Evolutionary conservation across 768 basidiomycete genomes (phyloP), one percentile per base, ranked within the genome.

Genomic region (Gautieria morchelliformis): DNA sequence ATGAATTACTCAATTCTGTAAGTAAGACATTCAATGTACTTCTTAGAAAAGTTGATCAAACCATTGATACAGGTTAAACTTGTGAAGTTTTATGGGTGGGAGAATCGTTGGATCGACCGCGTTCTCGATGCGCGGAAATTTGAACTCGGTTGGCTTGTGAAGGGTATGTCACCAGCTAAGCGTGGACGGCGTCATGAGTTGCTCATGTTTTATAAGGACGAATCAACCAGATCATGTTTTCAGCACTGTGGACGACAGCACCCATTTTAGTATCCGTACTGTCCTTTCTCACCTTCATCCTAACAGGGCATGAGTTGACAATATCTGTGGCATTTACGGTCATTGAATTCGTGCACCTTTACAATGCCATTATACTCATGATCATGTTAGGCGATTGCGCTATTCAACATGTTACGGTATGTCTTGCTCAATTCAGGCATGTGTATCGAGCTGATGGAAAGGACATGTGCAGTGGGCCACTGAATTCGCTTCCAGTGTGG

Each of bases 371-470:
- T 35, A 35, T 35, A 35, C 33, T 35, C 5, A 35, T 35, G 11
- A 35, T 33, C 59, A 39, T 24, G 1, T 2, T 51, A 85, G 80
- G 75, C 91, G 0, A 87, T 96, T 37, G 80, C 90, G 0, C 68
- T 95, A 44, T 95, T 95, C 69, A 76, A 76, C 47, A 93, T 96
- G 93, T 76, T 96, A 63, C 78, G 82, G 78, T 83, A 63, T n/a
- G 71, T 60, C 60, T 33, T 22, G 5, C 7, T 12, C 14, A 11
- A 14, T 12, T 17, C 33, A 44, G 37, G 50, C 19, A 1, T 6
- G 56, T 2, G 33, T 59, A 42, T 40, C 33, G 20, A 6, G 45
- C 42, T 37, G 59, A 15, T 30, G 40, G 27, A 30, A 20, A 40
- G 44, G 53, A 35, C 6, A n/a, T 3, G 33, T 5, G 45, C 53